Percentiles rank a stretch among this genome's conserved stretches.
Evolutionary conservation across 495 filamentous ascomycete genomes (phyloP).

Genomic region (Trichodelitschia bisporula): DNA sequence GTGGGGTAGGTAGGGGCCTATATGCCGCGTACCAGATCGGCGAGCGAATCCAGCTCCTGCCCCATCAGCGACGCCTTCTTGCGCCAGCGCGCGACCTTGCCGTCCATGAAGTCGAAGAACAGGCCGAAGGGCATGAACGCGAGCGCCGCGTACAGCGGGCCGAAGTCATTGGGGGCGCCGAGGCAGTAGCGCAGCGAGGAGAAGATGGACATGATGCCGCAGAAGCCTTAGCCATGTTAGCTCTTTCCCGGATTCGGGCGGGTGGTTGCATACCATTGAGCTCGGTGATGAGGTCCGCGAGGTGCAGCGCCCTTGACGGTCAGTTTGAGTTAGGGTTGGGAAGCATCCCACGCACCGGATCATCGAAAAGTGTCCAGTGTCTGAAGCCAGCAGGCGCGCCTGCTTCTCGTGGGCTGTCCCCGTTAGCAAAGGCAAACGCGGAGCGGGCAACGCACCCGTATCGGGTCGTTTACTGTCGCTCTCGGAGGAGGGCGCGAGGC

Average conservation of each 20-base stretch:
- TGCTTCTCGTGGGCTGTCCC: slow-evolving; percentile 54
- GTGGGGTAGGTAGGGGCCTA: neutral
- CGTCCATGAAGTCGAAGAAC: slow-evolving; percentile 98
- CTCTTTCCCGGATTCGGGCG: neutral
- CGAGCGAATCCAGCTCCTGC: slow-evolving; percentile 91
- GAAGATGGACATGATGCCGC: slow-evolving; percentile 81
- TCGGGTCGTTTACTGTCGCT: neutral
- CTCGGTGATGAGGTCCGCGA: slow-evolving; percentile 88
- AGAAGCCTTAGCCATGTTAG: slow-evolving; percentile 28
- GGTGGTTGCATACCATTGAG: slow-evolving; percentile 44
- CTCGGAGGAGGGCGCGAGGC: slow-evolving; percentile 4
- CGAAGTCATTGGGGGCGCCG: slow-evolving; percentile 36
- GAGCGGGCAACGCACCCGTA: neutral
- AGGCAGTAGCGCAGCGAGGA: slow-evolving; percentile 88
- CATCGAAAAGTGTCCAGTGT: slow-evolving; percentile 59
- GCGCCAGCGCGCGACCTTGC: slow-evolving; percentile 84
- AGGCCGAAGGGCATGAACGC: slow-evolving; percentile 78
- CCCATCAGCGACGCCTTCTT: slow-evolving; percentile 94
- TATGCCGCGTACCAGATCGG: slow-evolving; percentile 48
- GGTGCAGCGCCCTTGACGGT: slow-evolving; percentile 70
- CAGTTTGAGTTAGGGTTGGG: slow-evolving; percentile 3
- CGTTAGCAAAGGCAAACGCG: neutral
- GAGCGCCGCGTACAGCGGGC: slow-evolving; percentile 56
- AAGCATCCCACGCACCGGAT: slow-evolving; percentile 24
- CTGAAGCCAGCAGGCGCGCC: slow-evolving; percentile 50